These are phyloP conservation scores for Polytrichum commune DNA, from an alignment of 225 moss, liverwort and hornwort species.

Conservation along the genomic window DNA sequence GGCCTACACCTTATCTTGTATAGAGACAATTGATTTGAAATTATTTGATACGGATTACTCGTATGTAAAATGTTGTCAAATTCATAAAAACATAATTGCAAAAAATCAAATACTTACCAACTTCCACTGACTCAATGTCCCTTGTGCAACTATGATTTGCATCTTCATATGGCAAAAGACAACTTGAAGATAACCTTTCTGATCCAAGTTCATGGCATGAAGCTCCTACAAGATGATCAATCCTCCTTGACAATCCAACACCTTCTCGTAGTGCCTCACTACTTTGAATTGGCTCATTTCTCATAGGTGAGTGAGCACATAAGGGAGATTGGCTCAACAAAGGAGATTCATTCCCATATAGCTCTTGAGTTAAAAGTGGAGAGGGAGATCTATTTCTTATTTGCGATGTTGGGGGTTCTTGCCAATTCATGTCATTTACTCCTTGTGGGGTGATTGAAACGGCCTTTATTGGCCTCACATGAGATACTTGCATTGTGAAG, in stretches of 20 bases:
- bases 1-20: too few species aligned
- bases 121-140: conserved; percentile 38
- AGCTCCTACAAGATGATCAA: conserved; percentile 1
- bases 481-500: neutral
- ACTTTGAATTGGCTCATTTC: neutral
- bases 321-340: conserved; percentile 31
- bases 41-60: too few species aligned
- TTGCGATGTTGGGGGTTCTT: conserved; percentile 5
- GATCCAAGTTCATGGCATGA: conserved; percentile 16
- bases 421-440: neutral
- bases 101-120: conserved; percentile 16
- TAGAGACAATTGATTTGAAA: too few species aligned
- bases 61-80: too few species aligned
- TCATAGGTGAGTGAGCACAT: neutral
- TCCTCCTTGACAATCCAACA: conserved; percentile 3
- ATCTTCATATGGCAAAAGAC: conserved; percentile 18
- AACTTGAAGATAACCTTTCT: neutral
- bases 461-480: conserved; percentile 8
- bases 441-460: neutral
- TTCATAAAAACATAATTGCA: neutral
- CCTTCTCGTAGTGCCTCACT: conserved; percentile 14
- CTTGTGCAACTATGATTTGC: conserved; percentile 14
- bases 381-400: conserved; percentile 1
- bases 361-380: neutral
- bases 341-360: neutral